Conservation (phyloP, 2,329 filamentous ascomycete species). For the Tricladium varicosporioides region DNA sequence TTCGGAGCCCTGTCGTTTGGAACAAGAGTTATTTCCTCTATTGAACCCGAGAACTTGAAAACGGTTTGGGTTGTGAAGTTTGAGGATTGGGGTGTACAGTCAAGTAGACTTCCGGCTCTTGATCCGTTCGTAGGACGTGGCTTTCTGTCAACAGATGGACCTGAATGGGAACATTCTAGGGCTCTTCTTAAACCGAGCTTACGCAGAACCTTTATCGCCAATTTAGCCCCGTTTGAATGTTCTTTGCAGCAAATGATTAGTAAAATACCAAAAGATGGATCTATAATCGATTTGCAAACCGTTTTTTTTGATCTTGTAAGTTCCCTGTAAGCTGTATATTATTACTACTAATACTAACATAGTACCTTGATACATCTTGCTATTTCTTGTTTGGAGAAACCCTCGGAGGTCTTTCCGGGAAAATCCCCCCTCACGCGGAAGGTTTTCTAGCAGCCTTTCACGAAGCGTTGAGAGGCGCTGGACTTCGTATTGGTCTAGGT, state of each 20-base stretch:
- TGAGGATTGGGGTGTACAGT: background rate
- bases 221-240: background rate
- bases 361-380: background rate
- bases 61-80: too few relatives aligned
- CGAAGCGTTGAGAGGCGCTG: too few relatives aligned
- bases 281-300: background rate
- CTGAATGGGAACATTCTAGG: slow-evolving; percentile 1
- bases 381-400: background rate
- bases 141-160: background rate
- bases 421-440: too few relatives aligned
- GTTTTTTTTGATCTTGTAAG: background rate
- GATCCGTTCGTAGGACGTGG: background rate
- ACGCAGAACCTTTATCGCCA: background rate
- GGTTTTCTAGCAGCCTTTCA: too few relatives aligned
- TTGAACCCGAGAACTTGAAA: too few relatives aligned
- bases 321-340: too few relatives aligned
- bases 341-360: background rate
- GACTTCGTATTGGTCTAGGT: too few relatives aligned
- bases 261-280: background rate
- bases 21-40: background rate
- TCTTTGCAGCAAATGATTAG: background rate
- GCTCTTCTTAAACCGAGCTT: background rate
- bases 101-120: slow-evolving; percentile 1
- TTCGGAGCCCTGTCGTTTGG: background rate
- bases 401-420: too few relatives aligned